Evolutionary conservation across 352 stramenopile genomes (phyloP), one percentile per base, ranked within the genome.

Genomic region (Lagenidium giganteum): DNA sequence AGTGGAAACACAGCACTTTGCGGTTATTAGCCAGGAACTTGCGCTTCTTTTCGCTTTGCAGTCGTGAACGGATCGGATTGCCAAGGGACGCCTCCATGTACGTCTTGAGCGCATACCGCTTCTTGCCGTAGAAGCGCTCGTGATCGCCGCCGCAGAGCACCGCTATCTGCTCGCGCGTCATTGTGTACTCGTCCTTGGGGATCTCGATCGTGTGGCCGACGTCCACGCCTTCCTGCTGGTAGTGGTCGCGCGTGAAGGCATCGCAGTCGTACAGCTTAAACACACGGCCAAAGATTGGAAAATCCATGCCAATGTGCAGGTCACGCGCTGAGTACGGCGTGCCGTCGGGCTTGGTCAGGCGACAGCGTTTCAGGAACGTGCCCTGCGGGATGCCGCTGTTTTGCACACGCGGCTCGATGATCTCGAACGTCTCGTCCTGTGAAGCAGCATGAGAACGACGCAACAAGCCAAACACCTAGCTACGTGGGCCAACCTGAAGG

Each of bases 301-400:
- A 61, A 26, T 90, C 70, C 44, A 84, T 78, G 17, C 77, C 79
- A 35, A 93, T 49, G 38, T 54, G 58, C 16, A 95, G 46, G 27
- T 93, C 71, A 3, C 56, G 56, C 28, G 66, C 61, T 16, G 47
- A 43, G 41, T 88, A 89, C 6, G 72, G 35, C 6, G 50, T 42
- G 9, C 82, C 71, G 26, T 76, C 72, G 17, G 71, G 60, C 35
- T 84, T 86, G 29, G 49, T 57, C 3, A 93, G 59, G n/a, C 74
- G 63, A 26, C 72, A 71, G 16, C 78, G 57, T 54, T 94, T 91
- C 45, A 96, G 70, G 23, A 94, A 96, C 8, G 66, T 93, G 21
- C 87, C 87, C 29, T 96, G 81, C 3, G 71, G 70, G 25, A 96
- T 89, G 8, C 87, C 87, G 42, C 75, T 91, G 64, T 96, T 96